Conservation (phyloP, 495 filamentous ascomycete species). For the Annulohypoxylon bovei region DNA sequence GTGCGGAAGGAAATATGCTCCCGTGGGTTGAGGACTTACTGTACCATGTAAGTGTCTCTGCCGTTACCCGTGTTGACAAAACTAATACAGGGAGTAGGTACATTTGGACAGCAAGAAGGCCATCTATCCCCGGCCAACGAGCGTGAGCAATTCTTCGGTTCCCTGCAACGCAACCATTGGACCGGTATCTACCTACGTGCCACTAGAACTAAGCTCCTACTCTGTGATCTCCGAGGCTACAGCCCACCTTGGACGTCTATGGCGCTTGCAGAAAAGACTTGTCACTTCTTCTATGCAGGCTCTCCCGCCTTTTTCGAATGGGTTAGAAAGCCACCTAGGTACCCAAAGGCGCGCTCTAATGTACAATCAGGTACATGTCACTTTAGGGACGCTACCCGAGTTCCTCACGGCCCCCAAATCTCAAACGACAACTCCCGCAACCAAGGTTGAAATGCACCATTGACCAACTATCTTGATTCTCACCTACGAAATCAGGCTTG, state of each 20-base stretch:
- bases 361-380: constrained; percentile 26
- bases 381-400: constrained; percentile 30
- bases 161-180: constrained; percentile 29
- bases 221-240: constrained; percentile 21
- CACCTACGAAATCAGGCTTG: constrained; percentile 6
- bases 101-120: constrained; percentile 58
- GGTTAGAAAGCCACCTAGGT: constrained; percentile 14
- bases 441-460: constrained; percentile 24
- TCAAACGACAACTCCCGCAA: constrained; percentile 17
- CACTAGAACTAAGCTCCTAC: constrained; percentile 17
- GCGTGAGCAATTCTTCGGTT: constrained; percentile 38
- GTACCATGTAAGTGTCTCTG: constrained; percentile 71
- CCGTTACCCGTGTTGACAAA: constrained; percentile 22
- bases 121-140: constrained; percentile 39
- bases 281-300: constrained; percentile 32
- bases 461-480: constrained; percentile 21
- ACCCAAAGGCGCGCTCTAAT: constrained; percentile 17
- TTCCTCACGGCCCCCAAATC: constrained; percentile 28
- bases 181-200: constrained; percentile 33
- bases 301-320: constrained; percentile 26
- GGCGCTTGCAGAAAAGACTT: constrained; percentile 33
- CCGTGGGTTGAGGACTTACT: constrained; percentile 70
- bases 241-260: constrained; percentile 23
- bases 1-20: constrained; percentile 76
- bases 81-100: constrained; percentile 55